Conservation (phyloP, 192 early-diverging fungal species). For the Chytriomyces confervae region DNA sequence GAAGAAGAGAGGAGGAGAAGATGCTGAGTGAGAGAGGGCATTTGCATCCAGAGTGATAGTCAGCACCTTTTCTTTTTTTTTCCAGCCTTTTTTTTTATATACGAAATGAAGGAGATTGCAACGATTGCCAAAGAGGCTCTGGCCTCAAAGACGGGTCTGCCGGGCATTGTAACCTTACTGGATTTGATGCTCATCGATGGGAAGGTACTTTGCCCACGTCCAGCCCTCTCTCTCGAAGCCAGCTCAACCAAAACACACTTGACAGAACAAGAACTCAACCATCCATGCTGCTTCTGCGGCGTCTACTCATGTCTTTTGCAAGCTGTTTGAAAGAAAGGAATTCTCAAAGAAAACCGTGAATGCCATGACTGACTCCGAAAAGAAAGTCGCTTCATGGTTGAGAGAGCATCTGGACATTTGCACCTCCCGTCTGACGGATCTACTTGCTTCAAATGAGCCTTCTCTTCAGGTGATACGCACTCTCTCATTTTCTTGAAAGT, state of each 20-base stretch:
- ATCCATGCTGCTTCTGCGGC: conserved; percentile 75
- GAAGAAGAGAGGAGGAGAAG: too few species aligned
- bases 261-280: conserved; percentile 33
- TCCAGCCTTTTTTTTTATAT: background rate
- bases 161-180: conserved; percentile 73
- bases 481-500: background rate
- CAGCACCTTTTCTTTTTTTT: conserved; percentile 9
- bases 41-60: too few species aligned
- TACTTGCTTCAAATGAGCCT: conserved; percentile 67
- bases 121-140: conserved; percentile 67
- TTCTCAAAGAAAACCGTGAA: conserved; percentile 26
- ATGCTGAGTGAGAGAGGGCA: too few species aligned
- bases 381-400: conserved; percentile 75
- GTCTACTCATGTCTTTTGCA: conserved; percentile 71
- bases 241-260: background rate
- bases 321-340: conserved; percentile 45
- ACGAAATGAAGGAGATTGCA: background rate
- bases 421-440: conserved; percentile 54
- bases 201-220: background rate
- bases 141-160: conserved; percentile 73
- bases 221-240: background rate
- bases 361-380: conserved; percentile 49
- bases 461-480: conserved; percentile 65
- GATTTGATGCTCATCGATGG: conserved; percentile 39
- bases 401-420: conserved; percentile 78